Conservation (phyloP, 768 basidiomycete species). For the Heimioporus sp. region DNA sequence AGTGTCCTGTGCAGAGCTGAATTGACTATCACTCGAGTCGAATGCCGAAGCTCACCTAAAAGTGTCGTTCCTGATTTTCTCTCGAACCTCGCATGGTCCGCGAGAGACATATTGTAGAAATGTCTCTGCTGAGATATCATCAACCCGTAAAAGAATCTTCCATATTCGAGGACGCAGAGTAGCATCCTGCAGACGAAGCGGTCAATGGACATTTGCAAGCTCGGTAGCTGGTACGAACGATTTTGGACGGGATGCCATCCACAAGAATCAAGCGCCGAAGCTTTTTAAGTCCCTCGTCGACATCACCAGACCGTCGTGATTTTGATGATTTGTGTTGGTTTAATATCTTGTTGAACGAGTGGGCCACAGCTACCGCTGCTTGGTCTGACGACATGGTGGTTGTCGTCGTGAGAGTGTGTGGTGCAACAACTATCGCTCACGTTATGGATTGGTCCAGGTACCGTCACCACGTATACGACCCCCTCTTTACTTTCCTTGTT, state of each 20-base stretch:
- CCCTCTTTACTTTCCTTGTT: neutral
- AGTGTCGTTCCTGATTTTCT: conserved; percentile 95
- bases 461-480: neutral
- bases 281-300: conserved; percentile 85
- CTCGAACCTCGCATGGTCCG: conserved; percentile 83
- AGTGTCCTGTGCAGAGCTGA: conserved; percentile 55
- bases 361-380: conserved; percentile 45
- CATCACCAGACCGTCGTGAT: conserved; percentile 57
- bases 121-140: conserved; percentile 70
- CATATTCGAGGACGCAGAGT: conserved; percentile 90
- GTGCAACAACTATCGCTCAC: neutral
- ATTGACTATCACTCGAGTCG: neutral
- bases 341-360: conserved; percentile 80
- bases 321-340: conserved; percentile 69
- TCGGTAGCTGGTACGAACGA: conserved; percentile 45
- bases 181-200: conserved; percentile 51
- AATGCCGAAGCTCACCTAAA: conserved; percentile 62
- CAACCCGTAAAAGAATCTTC: conserved; percentile 88
- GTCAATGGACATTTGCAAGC: conserved; percentile 3
- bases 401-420: conserved; percentile 1
- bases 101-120: conserved; percentile 78
- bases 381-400: conserved; percentile 26
- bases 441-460: neutral
- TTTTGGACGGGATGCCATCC: conserved; percentile 81
- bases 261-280: conserved; percentile 84